Base-by-base conservation (phyloP, 2,329 filamentous ascomycete species). In the Clonostachys rhizophaga region DNA sequence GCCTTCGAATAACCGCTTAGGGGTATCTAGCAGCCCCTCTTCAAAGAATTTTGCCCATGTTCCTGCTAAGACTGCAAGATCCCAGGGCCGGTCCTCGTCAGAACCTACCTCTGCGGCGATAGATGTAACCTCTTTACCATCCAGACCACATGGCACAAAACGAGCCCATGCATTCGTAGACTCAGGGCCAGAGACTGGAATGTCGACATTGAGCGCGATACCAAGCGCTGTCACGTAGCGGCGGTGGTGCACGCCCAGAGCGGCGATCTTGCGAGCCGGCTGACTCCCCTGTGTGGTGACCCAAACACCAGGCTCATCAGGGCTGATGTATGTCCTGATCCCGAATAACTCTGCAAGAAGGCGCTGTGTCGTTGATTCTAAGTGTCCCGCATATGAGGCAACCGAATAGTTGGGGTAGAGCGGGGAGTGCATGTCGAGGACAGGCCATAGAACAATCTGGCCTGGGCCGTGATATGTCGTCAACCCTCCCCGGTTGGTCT, bases 401-500 rank as follows among this genome's bases (percentile, higher is more conserved):
- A 94, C 86, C 5, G 79, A 84, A 17, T 94, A 72, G 42, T 60
- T 71, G 1, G 70, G 68, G 54, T 90, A 79, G 11, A 66, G 53
- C 1, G 65, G 59, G 7, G 79, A 75, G 47, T 81, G 81, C 48
- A 97, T 76, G 64, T 96, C 90, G n/a, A 95, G 64, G 44, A 96
- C 81, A 4, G 92, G 90, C 73, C 95, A 99, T n/a, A 91, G 82
- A 35, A 96, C 88, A 43, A 95, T 70, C 64, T 99, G 94, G 0
- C 92, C 92, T 0, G 92, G 94, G 0, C 92, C 94, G 63, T 99
- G 94, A 70, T 96, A 97, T 4, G 94, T 97, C 0, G 89, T 91
- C 54, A 95, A 83, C 0, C 94, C 94, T 51, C 94, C 94, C 47
- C 94, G 84, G n/a, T 83, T 78, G 13, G 89, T 86, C 57, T 84